Evolutionary conservation across 805 yeast species (phyloP), one percentile per base, ranked within the genome.

Genomic region (Monosporozyma unispora): DNA sequence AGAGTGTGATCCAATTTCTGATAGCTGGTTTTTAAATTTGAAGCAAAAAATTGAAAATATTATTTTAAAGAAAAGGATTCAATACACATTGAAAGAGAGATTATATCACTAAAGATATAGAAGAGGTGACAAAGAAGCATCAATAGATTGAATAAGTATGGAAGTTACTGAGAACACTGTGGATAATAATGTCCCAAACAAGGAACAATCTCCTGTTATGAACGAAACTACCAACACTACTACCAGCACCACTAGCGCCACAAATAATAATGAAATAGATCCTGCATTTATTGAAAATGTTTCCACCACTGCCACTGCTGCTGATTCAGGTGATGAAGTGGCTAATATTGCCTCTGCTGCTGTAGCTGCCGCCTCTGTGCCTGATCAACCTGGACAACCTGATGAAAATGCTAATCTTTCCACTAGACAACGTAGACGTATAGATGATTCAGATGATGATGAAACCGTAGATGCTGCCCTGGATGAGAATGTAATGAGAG

Each of bases 391-490:
- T 7, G 33, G 12, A 31, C 35, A 12, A 28, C 12, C 27, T 39
- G 42, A 9, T 7, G 46, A 39, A 4, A 45, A 12, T 3, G 28
- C 5, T 29, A 35, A n/a, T n/a, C n/a, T n/a, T n/a, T n/a, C 28
- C 11, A 62, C 59, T 33, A 57, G 66, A 53, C 54, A 58, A 50
- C 58, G 68, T 49, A 56, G 59, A 50, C 63, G 56, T 48, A 60
- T 62, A 21, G 52, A 51, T 22, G 53, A 50, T 21, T 55, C 60
- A 4, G 64, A 55, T 45, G 56, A 55, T 45, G 56, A 35, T 33
- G 48, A 27, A 12, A 18, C 12, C 5, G 46, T 48, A 3, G 31
- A 28, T 18, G 33, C 31, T 19, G 22, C 27, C 4, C 18, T 28
- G 4, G 22, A 28, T 11, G 33, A 28, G n/a, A 44, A 44, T 31